phyloP scores from a whole-genome alignment of 768 basidiomycete genomes.

The Hypholoma fasciculare region DNA sequence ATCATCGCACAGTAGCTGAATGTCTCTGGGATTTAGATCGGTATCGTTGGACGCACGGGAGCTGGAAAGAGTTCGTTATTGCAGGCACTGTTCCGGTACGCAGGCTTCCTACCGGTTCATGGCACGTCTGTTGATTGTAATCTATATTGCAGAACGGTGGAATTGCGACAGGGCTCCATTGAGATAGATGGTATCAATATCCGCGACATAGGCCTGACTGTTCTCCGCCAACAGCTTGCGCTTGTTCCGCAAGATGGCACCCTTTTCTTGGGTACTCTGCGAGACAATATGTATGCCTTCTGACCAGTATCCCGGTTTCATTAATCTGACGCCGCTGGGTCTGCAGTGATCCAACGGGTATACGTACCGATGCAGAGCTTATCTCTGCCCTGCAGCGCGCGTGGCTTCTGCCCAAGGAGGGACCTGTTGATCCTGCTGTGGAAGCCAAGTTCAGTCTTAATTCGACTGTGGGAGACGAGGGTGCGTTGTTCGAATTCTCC shows the following conservation, averaged over 20 bases:
- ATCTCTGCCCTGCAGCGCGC: constrained; percentile 62
- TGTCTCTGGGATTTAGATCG: constrained; percentile 28
- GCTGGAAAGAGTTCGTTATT: constrained; percentile 57
- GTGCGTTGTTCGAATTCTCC: neutral
- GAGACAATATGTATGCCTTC: constrained; percentile 39
- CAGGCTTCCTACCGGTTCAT: neutral
- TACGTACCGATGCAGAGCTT: constrained; percentile 58
- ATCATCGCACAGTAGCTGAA: neutral
- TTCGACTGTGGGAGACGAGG: constrained; percentile 63
- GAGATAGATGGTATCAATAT: constrained; percentile 59
- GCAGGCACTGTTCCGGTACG: constrained; percentile 56
- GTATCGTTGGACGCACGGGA: constrained; percentile 49
- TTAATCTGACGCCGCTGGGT: neutral
- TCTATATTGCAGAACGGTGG: constrained; percentile 48
- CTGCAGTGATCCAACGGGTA: constrained; percentile 52
- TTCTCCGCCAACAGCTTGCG: constrained; percentile 53
- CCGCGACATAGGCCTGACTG: constrained; percentile 51
- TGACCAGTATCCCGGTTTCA: no score
- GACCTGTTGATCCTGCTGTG: constrained; percentile 40
- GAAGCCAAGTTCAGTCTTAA: constrained; percentile 71
- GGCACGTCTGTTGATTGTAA: neutral
- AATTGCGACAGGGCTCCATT: constrained; percentile 56
- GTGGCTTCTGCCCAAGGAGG: constrained; percentile 56
- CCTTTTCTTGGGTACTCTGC: constrained; percentile 44
- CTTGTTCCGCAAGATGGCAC: constrained; percentile 69